These are phyloP conservation scores for Zizania palustris DNA, from an alignment of 202 grass and related monocot genomes.

Conservation along the genomic window DNA sequence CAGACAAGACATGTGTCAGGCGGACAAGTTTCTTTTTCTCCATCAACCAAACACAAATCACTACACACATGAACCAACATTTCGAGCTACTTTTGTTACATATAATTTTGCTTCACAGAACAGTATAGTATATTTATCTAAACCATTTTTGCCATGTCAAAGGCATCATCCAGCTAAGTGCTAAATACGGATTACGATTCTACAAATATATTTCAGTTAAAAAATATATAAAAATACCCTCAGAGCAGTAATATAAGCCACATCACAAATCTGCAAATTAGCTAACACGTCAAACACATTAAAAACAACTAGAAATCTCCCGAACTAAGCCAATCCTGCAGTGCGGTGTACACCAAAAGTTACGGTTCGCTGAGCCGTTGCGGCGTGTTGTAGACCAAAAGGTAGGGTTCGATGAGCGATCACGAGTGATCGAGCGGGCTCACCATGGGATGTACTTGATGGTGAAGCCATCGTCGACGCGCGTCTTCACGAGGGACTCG, in stretches of 20 bases:
- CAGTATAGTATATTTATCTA: background rate
- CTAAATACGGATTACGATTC: background rate
- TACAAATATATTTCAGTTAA: background rate
- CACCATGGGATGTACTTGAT: conserved; percentile 93
- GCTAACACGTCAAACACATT: background rate
- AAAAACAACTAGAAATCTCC: background rate
- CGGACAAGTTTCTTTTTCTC: background rate
- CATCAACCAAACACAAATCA: background rate
- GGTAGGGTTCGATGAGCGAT: background rate
- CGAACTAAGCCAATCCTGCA: background rate
- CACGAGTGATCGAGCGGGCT: conserved; percentile 15
- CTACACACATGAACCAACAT: conserved; percentile 1
- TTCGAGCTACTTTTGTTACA: background rate
- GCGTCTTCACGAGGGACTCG: conserved; percentile 71
- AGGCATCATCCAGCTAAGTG: background rate
- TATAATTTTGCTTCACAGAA: conserved; percentile 1
- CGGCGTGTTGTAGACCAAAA: background rate
- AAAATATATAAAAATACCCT: background rate
- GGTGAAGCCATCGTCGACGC: conserved; percentile 54
- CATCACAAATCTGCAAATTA: background rate
- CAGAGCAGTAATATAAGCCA: background rate
- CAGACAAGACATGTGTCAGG: background rate
- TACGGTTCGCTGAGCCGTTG: too few relatives aligned
- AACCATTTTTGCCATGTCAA: background rate
- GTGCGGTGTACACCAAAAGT: background rate